A percentile compares a stretch with the other conserved stretches of the same genome.
Conservation (phyloP, 805 yeast genomes). For the Priceomyces haplophilus region DNA sequence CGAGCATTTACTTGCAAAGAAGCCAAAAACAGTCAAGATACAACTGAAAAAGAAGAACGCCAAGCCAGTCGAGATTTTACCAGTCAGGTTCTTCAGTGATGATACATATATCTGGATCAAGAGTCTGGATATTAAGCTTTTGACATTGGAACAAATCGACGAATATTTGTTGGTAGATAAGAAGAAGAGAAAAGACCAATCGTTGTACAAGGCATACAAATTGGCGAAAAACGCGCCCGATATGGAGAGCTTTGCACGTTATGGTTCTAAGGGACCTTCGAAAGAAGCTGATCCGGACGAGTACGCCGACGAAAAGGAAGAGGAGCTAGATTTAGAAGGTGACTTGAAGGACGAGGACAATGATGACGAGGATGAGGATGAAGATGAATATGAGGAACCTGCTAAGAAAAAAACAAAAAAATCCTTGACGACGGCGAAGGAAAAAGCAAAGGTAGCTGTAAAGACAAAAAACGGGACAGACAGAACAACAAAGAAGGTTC, state of each 20-base stretch:
- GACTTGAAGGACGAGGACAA: slow-evolving; percentile 15
- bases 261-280: slow-evolving; percentile 33
- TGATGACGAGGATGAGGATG: slow-evolving; percentile 12
- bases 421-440: neutral
- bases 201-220: slow-evolving; percentile 49
- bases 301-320: slow-evolving; percentile 37
- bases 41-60: slow-evolving; percentile 15
- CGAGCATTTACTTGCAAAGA: slow-evolving; percentile 45
- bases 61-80: slow-evolving; percentile 21
- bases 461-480: slow-evolving; percentile 9
- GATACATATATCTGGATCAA: slow-evolving; percentile 71
- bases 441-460: slow-evolving; percentile 3
- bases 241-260: slow-evolving; percentile 37
- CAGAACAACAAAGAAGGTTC: slow-evolving; percentile 3
- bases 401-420: slow-evolving; percentile 11
- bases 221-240: slow-evolving; percentile 48
- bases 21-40: slow-evolving; percentile 44
- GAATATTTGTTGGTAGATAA: slow-evolving; percentile 26
- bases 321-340: slow-evolving; percentile 16
- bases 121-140: slow-evolving; percentile 46
- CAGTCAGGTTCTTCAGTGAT: slow-evolving; percentile 71
- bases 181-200: slow-evolving; percentile 40
- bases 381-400: slow-evolving; percentile 10
- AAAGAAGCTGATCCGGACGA: slow-evolving; percentile 39
- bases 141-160: slow-evolving; percentile 42